Base-by-base conservation (phyloP, 2,329 filamentous ascomycete species). In the Verticillium albo-atrum region DNA sequence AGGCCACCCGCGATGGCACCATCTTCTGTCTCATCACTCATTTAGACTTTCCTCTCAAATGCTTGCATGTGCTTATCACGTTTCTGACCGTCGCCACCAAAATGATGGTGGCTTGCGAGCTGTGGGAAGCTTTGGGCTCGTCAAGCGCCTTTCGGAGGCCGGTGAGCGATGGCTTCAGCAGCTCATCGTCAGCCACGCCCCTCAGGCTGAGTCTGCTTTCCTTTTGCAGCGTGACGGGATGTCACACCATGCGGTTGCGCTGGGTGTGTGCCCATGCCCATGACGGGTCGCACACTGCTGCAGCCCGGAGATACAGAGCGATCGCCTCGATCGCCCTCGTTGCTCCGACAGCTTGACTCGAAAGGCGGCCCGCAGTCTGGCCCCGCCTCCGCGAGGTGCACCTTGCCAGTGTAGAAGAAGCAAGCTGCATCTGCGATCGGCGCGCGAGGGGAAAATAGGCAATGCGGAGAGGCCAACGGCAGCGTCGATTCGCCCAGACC, bases 21-120 rank as follows among this genome's bases (percentile, higher is more conserved):
- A 14, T 20, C 47, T 14, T 4, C 50, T 28, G 27, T 32, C 20
- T 37, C 32, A 10, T 27, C 34, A 26, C 34, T 50, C 27, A 34
- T 59, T 32, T 57, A 26, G 26, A 25, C 51, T 54, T 54, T 30
- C 34, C 12, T 47, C 23, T 35, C 50, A 47, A 10, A 12, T 47
- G 42, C 55, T 56, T 35, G 56, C 60, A 58, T 57, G 61, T 61
- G 53, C 56, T 52, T 53, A 55, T 61, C 55, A 37, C 51, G 14
- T 57, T 37, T 30, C 20, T 34, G n/a, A 28, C 7, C 51, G 42
- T 59, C 54, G 15, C 35, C 23, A 35, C 34, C 37, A 9, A 20
- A 23, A 10, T 23, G n/a, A 23, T 47, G 42, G 42, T 47, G 42
- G 42, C 42, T 47, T 23, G 12, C 42, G 42, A 23, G 42, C 42